Evolutionary conservation across 345 rosid genomes (phyloP).

Genomic region (Nasturtium officinale): DNA sequence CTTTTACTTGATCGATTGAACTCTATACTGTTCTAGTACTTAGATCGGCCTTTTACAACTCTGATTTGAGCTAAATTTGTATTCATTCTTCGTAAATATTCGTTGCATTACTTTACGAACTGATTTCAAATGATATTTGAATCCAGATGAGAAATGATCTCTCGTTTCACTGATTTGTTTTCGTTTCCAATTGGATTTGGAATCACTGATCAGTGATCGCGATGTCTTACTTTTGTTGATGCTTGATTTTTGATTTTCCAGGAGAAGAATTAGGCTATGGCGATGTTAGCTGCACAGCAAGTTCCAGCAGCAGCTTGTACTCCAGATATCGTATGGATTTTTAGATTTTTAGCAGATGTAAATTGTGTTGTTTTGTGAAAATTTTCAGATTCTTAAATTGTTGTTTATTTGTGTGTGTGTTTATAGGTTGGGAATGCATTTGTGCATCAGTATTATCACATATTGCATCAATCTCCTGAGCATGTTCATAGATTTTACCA

Average conservation of each 20-base stretch:
- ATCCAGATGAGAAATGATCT: conserved; percentile 30
- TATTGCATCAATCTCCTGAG: conserved; percentile 86
- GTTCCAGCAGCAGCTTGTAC: conserved; percentile 47
- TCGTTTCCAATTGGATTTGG: not conserved
- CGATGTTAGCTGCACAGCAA: conserved; percentile 52
- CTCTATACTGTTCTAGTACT: conserved; percentile 4
- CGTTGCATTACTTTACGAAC: conserved; percentile 8
- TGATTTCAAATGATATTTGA: not conserved
- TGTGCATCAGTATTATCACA: conserved; percentile 92
- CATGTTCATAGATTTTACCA: conserved; percentile 94
- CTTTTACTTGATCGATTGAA: conserved; percentile 15
- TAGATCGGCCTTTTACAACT: conserved; percentile 27
- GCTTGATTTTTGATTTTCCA: conserved; percentile 29
- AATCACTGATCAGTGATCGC: not conserved
- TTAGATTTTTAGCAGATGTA: conserved; percentile 3
- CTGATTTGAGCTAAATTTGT: conserved; percentile 10
- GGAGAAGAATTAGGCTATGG: conserved; percentile 47
- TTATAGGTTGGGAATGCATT: conserved; percentile 90
- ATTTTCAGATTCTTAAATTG: not conserved
- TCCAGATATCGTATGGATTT: conserved; percentile 51
- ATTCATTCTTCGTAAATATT: conserved; percentile 18
- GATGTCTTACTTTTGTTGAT: not conserved
- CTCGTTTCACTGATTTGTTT: not conserved
- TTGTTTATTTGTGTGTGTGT: not conserved
- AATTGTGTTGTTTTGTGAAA: not conserved